These are phyloP conservation scores for Xylaria flabelliformis DNA, from an alignment of 495 filamentous ascomycete species.

Conservation along the genomic window DNA sequence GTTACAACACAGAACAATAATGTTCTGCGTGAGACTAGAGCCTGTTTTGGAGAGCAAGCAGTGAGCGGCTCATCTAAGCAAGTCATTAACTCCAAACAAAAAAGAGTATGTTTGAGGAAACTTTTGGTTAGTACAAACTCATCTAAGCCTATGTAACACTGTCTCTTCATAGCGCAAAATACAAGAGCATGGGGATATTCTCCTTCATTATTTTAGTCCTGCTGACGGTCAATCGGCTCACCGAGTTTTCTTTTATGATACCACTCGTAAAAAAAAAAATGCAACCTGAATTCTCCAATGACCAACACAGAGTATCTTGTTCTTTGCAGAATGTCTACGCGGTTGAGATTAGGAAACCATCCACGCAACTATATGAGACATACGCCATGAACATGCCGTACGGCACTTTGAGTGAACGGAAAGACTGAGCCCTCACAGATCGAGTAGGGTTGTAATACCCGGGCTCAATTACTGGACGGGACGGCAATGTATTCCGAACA, in stretches of 20 bases:
- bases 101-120: slow-evolving; percentile 28
- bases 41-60: not conserved
- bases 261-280: slow-evolving; percentile 29
- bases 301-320: slow-evolving; percentile 42
- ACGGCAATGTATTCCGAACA: slow-evolving; percentile 32
- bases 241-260: slow-evolving; percentile 29
- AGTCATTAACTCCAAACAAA: not conserved
- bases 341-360: slow-evolving; percentile 40
- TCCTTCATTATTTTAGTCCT: slow-evolving; percentile 22
- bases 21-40: not conserved
- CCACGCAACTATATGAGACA: slow-evolving; percentile 43
- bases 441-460: slow-evolving; percentile 23
- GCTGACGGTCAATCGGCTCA: slow-evolving; percentile 20
- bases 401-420: slow-evolving; percentile 32
- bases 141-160: slow-evolving; percentile 35
- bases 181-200: slow-evolving; percentile 31
- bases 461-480: slow-evolving; percentile 31
- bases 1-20: not conserved
- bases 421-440: slow-evolving; percentile 36
- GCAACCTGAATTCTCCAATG: slow-evolving; percentile 43
- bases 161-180: slow-evolving; percentile 35
- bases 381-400: slow-evolving; percentile 33
- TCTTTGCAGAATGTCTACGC: slow-evolving; percentile 43
- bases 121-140: slow-evolving; percentile 39
- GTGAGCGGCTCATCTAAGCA: not conserved